Evolutionary conservation across 768 basidiomycete species (phyloP), one percentile per base, ranked within the genome.

Genomic region (Mycena rosella): DNA sequence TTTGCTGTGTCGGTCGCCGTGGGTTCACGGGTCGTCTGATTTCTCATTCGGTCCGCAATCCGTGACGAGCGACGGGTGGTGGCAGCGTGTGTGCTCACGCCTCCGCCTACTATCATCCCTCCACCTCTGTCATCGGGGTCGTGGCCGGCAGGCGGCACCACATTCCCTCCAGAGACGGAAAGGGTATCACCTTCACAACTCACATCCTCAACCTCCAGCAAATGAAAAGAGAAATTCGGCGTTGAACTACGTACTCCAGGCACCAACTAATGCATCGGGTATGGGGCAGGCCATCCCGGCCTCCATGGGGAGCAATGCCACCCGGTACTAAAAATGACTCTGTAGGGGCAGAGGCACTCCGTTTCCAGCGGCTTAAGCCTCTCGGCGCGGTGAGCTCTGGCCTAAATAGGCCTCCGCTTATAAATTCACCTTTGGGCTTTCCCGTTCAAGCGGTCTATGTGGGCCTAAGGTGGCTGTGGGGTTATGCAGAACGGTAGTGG

Each of bases 171-270:
- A 53, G 60, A 26, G 51, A 26, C 51, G 52, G 60, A 54, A 44
- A 42, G 48, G 38, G 38, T 34, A 62, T 44, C 40, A 30, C 40
- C 51, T 24, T 38, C 51, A 34, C 20, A 20, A 60, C 48, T 54
- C 60, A 53, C 30, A 32, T 62, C 60, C 60, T 62, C 60, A 34
- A 62, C 40, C 17, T 53, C 29, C 40, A 62, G 51, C 40, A 62
- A 22, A 51, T 52, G 2, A 52, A 62, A 62, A 40, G 3, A 10
- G n/a, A 6, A 26, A 38, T 20, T 18, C 3, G 59, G 34, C 24
- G 59, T 60, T 60, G 59, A 51, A 2, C 15, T 60, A 38, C 32
- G 26, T 27, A 49, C 4, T 18, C 22, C 59, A 48, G 36, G 36
- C 20, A 17, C 36, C 59, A 60, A 51, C 59, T 27, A 51, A 51